These are phyloP conservation scores for Stenocarpella maydis DNA, from an alignment of 2,329 filamentous ascomycete species.

Conservation along the genomic window DNA sequence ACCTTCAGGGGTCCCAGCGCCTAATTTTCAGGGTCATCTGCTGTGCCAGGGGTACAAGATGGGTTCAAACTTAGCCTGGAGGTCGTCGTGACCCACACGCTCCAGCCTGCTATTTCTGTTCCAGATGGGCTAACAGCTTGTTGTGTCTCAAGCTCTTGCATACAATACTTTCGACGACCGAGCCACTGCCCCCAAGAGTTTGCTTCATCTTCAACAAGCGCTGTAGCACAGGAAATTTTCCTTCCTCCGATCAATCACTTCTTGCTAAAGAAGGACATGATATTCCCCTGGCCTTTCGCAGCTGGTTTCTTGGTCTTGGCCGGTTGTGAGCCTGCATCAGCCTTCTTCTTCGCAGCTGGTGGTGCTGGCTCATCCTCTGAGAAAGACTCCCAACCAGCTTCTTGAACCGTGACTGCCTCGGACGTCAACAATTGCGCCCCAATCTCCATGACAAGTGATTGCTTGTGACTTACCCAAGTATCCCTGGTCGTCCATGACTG, in stretches of 20 bases:
- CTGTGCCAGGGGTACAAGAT: background rate
- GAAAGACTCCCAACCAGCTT: conserved; percentile 88
- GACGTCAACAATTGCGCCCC: conserved; percentile 21
- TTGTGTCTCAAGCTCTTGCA: background rate
- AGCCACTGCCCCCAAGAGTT: background rate
- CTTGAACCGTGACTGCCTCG: conserved; percentile 81
- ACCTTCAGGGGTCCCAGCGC: conserved; percentile 17
- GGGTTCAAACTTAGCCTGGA: background rate
- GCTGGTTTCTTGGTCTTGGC: conserved; percentile 63
- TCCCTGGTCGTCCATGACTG: conserved; percentile 85
- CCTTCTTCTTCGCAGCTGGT: conserved; percentile 53
- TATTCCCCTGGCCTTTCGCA: conserved; percentile 76
- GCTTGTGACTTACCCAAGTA: conserved; percentile 74
- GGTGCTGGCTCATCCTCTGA: conserved; percentile 82
- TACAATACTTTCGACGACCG: background rate
- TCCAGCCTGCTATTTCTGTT: background rate
- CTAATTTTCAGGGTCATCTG: conserved; percentile 11
- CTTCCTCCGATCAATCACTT: conserved; percentile 57
- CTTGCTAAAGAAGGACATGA: conserved; percentile 93
- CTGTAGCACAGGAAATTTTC: background rate
- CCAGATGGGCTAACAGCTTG: background rate
- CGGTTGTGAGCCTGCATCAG: conserved; percentile 57
- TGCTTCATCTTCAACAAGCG: background rate
- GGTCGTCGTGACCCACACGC: conserved; percentile 1
- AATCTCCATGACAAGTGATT: background rate